Conservation (phyloP, 208 protist genomes). For the Blechomonas ayalai region DNA sequence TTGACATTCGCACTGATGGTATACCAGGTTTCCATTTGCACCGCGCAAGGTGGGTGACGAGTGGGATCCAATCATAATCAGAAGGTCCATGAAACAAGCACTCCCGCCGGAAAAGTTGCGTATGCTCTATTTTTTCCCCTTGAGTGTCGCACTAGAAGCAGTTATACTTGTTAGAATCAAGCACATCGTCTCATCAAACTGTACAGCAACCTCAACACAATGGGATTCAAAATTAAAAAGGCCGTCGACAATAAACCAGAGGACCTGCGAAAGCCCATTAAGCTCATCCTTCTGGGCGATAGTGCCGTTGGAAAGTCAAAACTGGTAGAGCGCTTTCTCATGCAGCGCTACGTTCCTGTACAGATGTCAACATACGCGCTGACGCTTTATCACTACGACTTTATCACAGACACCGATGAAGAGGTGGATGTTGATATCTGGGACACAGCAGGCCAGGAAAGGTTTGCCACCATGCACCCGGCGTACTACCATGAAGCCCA, state of each 20-base stretch:
- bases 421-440: slow-evolving; percentile 84
- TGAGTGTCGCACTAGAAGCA: too few species aligned
- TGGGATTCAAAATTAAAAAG: slow-evolving; percentile 52
- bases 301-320: slow-evolving; percentile 95
- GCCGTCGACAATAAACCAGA: slow-evolving; percentile 70
- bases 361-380: slow-evolving; percentile 94
- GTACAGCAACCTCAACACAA: too few species aligned
- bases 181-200: too few species aligned
- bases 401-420: slow-evolving; percentile 57
- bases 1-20: too few species aligned
- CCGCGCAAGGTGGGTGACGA: too few species aligned
- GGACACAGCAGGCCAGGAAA: slow-evolving; percentile 92
- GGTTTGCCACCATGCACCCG: slow-evolving; percentile 90
- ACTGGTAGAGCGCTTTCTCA: slow-evolving; percentile 93
- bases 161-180: too few species aligned
- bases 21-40: too few species aligned
- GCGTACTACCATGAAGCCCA: slow-evolving; percentile 94
- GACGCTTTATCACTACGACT: slow-evolving; percentile 89
- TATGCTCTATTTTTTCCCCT: too few species aligned
- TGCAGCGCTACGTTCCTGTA: slow-evolving; percentile 89
- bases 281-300: slow-evolving; percentile 94
- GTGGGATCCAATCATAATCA: too few species aligned
- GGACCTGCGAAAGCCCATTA: slow-evolving; percentile 76
- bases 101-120: too few species aligned
- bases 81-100: too few species aligned